A percentile compares a stretch with the other conserved stretches of the same genome.
Evolutionary conservation across 2,329 filamentous ascomycete genomes (phyloP).

Genomic region (Alternaria incomplexa): DNA sequence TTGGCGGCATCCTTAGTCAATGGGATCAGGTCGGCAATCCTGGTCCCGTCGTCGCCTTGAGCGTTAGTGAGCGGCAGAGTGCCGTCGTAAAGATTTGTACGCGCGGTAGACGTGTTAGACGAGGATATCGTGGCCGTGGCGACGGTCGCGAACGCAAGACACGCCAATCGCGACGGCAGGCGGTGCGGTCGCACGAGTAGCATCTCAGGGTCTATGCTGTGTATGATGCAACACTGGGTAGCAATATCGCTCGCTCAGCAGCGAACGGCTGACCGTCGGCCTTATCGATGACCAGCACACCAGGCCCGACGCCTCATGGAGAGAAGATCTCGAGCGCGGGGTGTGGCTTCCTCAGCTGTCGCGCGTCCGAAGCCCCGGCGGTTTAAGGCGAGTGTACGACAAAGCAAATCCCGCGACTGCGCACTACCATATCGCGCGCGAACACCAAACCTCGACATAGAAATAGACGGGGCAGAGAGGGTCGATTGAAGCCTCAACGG

Average conservation of each 20-base stretch:
- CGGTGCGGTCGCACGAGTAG: constrained; percentile 15
- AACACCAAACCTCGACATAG: background rate
- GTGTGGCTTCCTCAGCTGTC: constrained; percentile 8
- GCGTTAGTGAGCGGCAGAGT: constrained; percentile 26
- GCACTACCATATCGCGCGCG: constrained; percentile 2
- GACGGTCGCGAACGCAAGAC: constrained; percentile 28
- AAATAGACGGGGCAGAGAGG: background rate
- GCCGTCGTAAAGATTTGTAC: constrained; percentile 10
- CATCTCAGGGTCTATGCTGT: constrained; percentile 15
- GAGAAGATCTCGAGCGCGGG: constrained; percentile 10
- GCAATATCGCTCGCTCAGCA: background rate
- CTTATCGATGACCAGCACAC: constrained; percentile 21
- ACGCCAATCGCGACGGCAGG: constrained; percentile 29
- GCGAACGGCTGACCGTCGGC: constrained; percentile 6
- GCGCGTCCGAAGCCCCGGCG: background rate
- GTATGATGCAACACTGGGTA: background rate
- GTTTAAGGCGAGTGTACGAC: background rate
- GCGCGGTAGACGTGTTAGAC: constrained; percentile 31
- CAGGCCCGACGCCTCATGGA: constrained; percentile 6
- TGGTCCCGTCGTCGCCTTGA: constrained; percentile 13
- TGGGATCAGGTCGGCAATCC: constrained; percentile 35
- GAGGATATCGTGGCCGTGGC: constrained; percentile 31
- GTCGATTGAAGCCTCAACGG: background rate
- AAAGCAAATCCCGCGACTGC: background rate
- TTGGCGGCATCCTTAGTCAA: constrained; percentile 30